Evolutionary conservation across 78 protist genomes (phyloP), one percentile per base, ranked within the genome.

Genomic region (Protostelium mycophagum): DNA sequence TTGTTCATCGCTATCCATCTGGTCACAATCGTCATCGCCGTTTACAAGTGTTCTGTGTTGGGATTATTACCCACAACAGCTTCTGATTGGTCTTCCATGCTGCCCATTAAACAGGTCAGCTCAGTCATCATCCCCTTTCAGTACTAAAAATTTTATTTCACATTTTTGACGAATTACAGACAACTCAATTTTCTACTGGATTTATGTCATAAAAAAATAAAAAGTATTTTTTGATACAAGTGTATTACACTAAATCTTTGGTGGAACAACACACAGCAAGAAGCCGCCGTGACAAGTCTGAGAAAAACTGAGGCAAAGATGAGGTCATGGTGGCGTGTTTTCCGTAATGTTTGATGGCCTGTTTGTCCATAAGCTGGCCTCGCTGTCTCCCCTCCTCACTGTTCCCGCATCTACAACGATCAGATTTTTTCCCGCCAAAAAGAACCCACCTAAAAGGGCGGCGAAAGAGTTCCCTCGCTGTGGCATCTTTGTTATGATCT

Each of bases 1-100:
- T 86, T 88, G 34, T 91, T 86, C 87, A 86, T 91, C 38, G 91
- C 28, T 0, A 88, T 91, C 37, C 94, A 91, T 83, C n/a, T 91
- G 1, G 91, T 0, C 38, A 83, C 89, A n/a, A 35, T 91, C 10
- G 37, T 89, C 73, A 89, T 91, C 35, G 90, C 94, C 29, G 38
- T 91, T 28, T 91, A 91, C 63, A 91, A 91, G 87, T 91, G 94
- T 85, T 88, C 91, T 34, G 89, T 91, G 87, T 89, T 91, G 94
- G 94, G 94, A 35, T 34, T 91, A 85, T 85, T 91, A 85, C 94
- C 94, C 35, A 91, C 86, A 36, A 91, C 94, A 16, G 90, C 83
- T 28, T 91, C 94, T 0, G 94, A 91, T 91, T 91, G 94, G 94
- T 86, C 89, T 63, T 91, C 91, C 35, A 88, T 88, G 37, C 83